Conservation (phyloP, 345 rosid genomes). For the Acer yangbiense region DNA sequence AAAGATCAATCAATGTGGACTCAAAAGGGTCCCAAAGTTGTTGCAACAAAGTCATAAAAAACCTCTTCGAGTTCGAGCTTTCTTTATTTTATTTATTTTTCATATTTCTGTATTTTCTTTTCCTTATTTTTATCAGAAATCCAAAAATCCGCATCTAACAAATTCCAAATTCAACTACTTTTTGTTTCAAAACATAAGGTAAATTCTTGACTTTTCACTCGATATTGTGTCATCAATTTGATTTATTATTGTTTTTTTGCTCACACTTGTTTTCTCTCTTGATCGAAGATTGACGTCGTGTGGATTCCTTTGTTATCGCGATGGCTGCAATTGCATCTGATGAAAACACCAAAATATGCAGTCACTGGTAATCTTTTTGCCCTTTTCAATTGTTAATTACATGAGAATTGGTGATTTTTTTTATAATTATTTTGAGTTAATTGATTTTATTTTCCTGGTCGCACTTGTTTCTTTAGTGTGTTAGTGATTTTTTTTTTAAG, state of each 20-base stretch:
- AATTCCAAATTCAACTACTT: not conserved
- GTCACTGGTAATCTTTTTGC: constrained; percentile 66
- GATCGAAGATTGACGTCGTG: constrained; percentile 25
- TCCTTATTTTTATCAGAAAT: not conserved
- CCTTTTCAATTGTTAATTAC: not conserved
- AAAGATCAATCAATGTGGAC: constrained; percentile 5
- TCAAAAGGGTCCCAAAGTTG: not conserved
- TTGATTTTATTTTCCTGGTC: not conserved
- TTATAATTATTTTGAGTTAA: not conserved
- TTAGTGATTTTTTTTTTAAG: not conserved
- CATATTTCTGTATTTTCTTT: not conserved
- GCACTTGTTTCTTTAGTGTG: not conserved
- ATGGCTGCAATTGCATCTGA: constrained; percentile 64
- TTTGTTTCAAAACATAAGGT: not conserved
- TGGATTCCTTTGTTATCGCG: constrained; percentile 10
- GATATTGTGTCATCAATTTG: not conserved
- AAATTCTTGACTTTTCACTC: not conserved
- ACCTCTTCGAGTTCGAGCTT: not conserved
- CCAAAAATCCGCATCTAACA: not conserved
- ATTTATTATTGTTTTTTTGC: not conserved
- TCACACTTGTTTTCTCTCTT: constrained; percentile 2
- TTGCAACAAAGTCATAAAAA: constrained; percentile 22
- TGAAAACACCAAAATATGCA: constrained; percentile 66
- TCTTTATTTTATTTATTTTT: not conserved
- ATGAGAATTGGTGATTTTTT: not conserved